These are phyloP conservation scores for Pseudofabraea citricarpa DNA, from an alignment of 2,329 filamentous ascomycete species.

Conservation along the genomic window DNA sequence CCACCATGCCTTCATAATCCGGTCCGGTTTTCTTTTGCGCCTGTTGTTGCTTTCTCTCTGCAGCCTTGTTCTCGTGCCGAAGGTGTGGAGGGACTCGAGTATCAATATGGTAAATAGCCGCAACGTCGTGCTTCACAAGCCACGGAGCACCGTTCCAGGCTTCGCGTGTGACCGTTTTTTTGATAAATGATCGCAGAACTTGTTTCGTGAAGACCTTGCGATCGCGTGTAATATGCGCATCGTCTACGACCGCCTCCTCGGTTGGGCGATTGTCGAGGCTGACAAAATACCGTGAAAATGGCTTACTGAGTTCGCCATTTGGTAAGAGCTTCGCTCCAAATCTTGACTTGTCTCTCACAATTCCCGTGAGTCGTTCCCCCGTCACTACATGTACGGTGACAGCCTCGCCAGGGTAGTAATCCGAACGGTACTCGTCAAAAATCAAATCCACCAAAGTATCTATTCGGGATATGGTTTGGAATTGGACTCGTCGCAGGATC, in stretches of 20 bases:
- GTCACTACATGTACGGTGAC: conserved; percentile 69
- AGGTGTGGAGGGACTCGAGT: conserved; percentile 81
- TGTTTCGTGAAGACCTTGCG: conserved; percentile 92
- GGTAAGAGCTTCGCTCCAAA: conserved; percentile 59
- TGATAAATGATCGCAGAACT: conserved; percentile 88
- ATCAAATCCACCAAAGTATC: conserved; percentile 71
- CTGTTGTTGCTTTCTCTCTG: conserved; percentile 70
- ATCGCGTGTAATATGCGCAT: conserved; percentile 78
- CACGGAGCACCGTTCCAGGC: conserved; percentile 95
- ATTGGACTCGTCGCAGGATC: conserved; percentile 85
- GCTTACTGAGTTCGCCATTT: conserved; percentile 65
- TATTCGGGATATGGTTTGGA: conserved; percentile 82
- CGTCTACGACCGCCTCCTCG: conserved; percentile 74
- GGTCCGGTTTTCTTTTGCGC: conserved; percentile 47
- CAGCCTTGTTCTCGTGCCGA: conserved; percentile 72
- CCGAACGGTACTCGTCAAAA: conserved; percentile 76
- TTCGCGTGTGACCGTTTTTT: conserved; percentile 87
- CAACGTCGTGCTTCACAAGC: conserved; percentile 85
- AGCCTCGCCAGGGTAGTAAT: conserved; percentile 86
- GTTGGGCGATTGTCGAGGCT: conserved; percentile 63
- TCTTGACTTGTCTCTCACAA: conserved; percentile 80
- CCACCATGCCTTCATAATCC: conserved; percentile 29
- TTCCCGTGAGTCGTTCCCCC: conserved; percentile 65
- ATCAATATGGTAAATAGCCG: conserved; percentile 78
- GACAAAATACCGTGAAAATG: conserved; percentile 77